A percentile compares a stretch with the other conserved stretches of the same genome.
Evolutionary conservation across 2,329 filamentous ascomycete genomes (phyloP).

Genomic region (Simplicillium sp.): DNA sequence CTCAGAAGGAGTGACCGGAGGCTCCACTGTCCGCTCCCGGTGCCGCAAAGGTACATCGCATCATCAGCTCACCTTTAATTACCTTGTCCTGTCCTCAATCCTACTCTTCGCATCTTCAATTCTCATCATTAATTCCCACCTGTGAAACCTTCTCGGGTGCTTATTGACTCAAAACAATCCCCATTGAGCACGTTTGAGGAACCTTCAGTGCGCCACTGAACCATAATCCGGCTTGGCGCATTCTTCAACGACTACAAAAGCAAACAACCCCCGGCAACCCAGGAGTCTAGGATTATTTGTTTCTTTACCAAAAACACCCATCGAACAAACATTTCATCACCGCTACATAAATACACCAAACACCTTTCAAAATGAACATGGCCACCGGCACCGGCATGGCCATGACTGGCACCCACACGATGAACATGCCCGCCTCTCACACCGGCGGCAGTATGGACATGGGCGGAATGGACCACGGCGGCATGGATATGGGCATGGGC

Average conservation of each 20-base stretch:
- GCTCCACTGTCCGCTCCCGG: too few relatives aligned
- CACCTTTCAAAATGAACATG: neutral
- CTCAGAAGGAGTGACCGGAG: slow-evolving; percentile 2
- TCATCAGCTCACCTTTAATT: too few relatives aligned
- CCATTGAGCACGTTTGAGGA: too few relatives aligned
- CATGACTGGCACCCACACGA: neutral
- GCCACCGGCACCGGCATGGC: neutral
- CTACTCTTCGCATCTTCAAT: too few relatives aligned
- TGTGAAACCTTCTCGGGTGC: too few relatives aligned
- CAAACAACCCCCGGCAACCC: slow-evolving; percentile 2
- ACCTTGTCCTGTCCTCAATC: too few relatives aligned
- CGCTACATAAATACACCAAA: neutral
- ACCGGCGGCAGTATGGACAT: neutral
- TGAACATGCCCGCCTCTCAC: neutral
- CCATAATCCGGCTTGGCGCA: slow-evolving; percentile 2
- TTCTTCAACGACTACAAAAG: slow-evolving; percentile 2
- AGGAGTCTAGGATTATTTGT: too few relatives aligned
- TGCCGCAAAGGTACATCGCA: too few relatives aligned
- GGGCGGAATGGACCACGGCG: slow-evolving; percentile 7
- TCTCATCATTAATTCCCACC: too few relatives aligned
- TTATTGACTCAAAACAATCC: too few relatives aligned
- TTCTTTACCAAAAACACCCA: too few relatives aligned
- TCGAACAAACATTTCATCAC: too few relatives aligned
- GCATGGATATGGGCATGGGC: slow-evolving; percentile 12
- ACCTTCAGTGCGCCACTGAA: neutral